Evolutionary conservation across 768 basidiomycete genomes (phyloP).

Genomic region (Leccinum rimulosum): DNA sequence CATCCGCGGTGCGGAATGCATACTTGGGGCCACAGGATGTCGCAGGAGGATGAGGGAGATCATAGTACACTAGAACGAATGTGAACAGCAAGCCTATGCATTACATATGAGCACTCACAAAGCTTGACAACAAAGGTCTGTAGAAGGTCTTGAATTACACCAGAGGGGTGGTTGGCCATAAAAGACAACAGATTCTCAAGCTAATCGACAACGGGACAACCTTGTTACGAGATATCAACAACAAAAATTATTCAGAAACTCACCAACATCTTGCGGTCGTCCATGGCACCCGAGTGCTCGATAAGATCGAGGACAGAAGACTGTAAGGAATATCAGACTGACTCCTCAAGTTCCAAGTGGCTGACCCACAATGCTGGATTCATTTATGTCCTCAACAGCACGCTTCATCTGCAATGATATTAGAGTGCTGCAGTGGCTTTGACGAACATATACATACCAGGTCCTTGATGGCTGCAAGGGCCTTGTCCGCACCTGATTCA

Average conservation of each 20-base stretch:
- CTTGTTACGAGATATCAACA: not conserved
- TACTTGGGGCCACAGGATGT: conserved; percentile 63
- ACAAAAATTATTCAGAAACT: conserved; percentile 22
- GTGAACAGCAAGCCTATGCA: not conserved
- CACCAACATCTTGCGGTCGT: conserved; percentile 78
- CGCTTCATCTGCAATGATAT: conserved; percentile 25
- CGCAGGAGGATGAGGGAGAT: conserved; percentile 75
- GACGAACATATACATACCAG: conserved; percentile 16
- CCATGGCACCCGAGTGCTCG: conserved; percentile 56
- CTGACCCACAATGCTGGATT: conserved; percentile 24
- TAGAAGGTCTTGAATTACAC: conserved; percentile 38
- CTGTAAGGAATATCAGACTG: conserved; percentile 32
- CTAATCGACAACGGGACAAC: conserved; percentile 33
- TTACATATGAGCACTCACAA: conserved; percentile 41
- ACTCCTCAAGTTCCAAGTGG: too few relatives aligned
- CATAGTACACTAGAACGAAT: conserved; percentile 62
- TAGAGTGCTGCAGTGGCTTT: not conserved
- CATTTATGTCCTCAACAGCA: conserved; percentile 30
- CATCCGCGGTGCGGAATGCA: conserved; percentile 74
- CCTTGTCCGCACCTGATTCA: conserved; percentile 23
- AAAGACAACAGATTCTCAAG: conserved; percentile 69
- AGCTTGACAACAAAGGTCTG: conserved; percentile 45
- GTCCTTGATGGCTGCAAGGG: conserved; percentile 29
- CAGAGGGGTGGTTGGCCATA: conserved; percentile 56
- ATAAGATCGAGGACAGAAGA: conserved; percentile 59